Conservation (phyloP, 176 grass and related monocot genomes). For the Musa beccarii region DNA sequence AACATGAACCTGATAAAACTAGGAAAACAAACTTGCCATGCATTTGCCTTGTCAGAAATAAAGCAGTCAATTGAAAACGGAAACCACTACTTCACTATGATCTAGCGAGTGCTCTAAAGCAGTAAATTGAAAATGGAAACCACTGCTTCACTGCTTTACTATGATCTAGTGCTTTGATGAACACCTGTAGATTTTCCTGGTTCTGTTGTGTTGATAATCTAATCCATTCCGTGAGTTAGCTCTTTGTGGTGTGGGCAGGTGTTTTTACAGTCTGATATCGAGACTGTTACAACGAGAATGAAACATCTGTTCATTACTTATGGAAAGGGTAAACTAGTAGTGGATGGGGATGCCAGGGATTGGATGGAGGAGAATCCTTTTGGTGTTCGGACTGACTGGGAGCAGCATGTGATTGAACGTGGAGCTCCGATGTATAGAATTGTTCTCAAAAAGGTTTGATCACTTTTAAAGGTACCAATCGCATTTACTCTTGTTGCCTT, state of each 20-base stretch:
- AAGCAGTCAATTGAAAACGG: too few relatives aligned
- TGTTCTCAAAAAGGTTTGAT: slow-evolving; percentile 55
- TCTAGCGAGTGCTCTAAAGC: too few relatives aligned
- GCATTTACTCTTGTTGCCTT: too few relatives aligned
- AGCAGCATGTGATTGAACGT: slow-evolving; percentile 58
- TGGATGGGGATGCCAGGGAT: slow-evolving; percentile 22
- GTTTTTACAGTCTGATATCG: slow-evolving; percentile 77
- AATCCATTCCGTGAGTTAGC: neutral
- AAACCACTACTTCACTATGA: too few relatives aligned
- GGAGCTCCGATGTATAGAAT: slow-evolving; percentile 79
- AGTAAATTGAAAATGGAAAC: too few relatives aligned
- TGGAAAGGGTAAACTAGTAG: slow-evolving; percentile 42
- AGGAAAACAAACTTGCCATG: too few relatives aligned
- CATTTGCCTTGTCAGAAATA: too few relatives aligned
- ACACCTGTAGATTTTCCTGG: too few relatives aligned
- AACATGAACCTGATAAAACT: too few relatives aligned
- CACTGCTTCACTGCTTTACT: too few relatives aligned
- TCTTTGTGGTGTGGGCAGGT: slow-evolving; percentile 37
- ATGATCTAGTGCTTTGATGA: too few relatives aligned
- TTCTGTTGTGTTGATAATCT: neutral
- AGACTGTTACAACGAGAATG: slow-evolving; percentile 53
- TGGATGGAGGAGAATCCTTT: slow-evolving; percentile 62
- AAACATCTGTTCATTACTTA: slow-evolving; percentile 48
- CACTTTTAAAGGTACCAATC: too few relatives aligned
- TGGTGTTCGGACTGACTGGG: slow-evolving; percentile 60